phyloP scores from a whole-genome alignment of 208 protist genomes.

The Leishmania arabica region DNA sequence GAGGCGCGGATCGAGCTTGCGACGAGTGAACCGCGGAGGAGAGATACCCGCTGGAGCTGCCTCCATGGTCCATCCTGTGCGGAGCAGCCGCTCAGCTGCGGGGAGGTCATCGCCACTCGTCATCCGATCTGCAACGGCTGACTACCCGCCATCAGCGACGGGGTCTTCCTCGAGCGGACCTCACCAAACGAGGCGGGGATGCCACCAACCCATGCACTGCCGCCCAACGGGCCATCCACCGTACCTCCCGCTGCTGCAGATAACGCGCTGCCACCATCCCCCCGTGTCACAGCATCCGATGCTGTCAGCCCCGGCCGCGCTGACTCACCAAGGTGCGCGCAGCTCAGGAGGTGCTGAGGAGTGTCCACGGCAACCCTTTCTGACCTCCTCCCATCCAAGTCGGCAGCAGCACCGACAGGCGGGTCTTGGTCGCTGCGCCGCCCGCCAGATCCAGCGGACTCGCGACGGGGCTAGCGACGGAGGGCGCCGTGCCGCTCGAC shows the following conservation, averaged over 20 bases:
- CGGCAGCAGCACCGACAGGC: not conserved
- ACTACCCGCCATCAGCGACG: too few relatives aligned
- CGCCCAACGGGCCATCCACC: not conserved
- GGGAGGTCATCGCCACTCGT: not conserved
- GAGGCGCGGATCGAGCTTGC: not conserved
- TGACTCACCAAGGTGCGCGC: slow-evolving; percentile 14
- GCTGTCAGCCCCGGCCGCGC: slow-evolving; percentile 16
- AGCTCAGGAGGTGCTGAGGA: slow-evolving; percentile 20
- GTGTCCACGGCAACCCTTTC: slow-evolving; percentile 15
- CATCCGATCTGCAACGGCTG: not conserved
- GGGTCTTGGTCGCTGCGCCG: not conserved
- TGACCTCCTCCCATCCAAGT: slow-evolving; percentile 15
- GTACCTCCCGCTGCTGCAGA: not conserved
- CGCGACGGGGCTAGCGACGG: not conserved
- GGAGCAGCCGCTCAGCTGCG: not conserved
- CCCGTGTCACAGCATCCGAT: not conserved
- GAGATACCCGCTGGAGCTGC: not conserved
- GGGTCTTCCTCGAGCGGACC: not conserved
- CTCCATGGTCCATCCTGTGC: not conserved
- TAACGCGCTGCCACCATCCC: not conserved
- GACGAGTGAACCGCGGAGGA: not conserved
- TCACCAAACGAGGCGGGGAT: not conserved
- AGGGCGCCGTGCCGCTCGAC: not conserved
- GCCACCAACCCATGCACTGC: not conserved
- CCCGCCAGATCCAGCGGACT: not conserved